A percentile compares a stretch with the other conserved stretches of the same genome.
phyloP scores from a whole-genome alignment of 2,329 filamentous ascomycete genomes.

The Calonectria pauciramosa region DNA sequence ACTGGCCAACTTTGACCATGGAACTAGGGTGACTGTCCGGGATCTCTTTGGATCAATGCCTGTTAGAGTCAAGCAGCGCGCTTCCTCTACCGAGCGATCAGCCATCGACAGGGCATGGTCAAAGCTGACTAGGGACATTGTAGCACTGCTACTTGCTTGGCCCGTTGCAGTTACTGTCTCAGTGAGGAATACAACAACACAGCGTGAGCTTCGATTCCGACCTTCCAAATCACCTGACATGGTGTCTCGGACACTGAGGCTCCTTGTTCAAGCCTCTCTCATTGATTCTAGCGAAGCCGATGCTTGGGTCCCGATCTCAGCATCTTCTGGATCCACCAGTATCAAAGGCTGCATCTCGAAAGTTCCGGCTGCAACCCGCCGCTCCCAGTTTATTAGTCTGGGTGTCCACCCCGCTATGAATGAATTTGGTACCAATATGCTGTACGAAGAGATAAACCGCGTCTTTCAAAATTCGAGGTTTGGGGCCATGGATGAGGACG shows the following conservation, averaged over 20 bases:
- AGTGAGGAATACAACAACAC: slow-evolving; percentile 64
- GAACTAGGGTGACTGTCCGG: slow-evolving; percentile 81
- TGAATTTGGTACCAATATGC: slow-evolving; percentile 69
- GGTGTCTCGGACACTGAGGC: slow-evolving; percentile 52
- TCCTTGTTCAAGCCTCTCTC: slow-evolving; percentile 77
- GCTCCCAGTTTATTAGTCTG: slow-evolving; percentile 85
- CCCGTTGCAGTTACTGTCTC: slow-evolving; percentile 67
- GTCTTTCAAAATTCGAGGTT: slow-evolving; percentile 85
- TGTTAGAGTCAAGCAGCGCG: slow-evolving; percentile 87
- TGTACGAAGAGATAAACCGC: slow-evolving; percentile 85
- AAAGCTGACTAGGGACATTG: slow-evolving; percentile 68
- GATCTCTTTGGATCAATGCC: slow-evolving; percentile 93
- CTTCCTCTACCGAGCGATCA: slow-evolving; percentile 64
- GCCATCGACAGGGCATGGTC: slow-evolving; percentile 75
- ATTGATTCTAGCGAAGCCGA: slow-evolving; percentile 64
- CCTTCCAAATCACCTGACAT: slow-evolving; percentile 38
- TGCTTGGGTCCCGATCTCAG: slow-evolving; percentile 80
- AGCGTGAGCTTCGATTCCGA: slow-evolving; percentile 56
- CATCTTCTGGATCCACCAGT: slow-evolving; percentile 71
- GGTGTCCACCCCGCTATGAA: slow-evolving; percentile 76
- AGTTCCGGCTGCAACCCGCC: slow-evolving; percentile 77
- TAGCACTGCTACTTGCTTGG: slow-evolving; percentile 80
- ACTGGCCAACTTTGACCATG: slow-evolving; percentile 70
- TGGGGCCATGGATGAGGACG: slow-evolving; percentile 69
- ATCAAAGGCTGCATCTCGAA: slow-evolving; percentile 81